Evolutionary conservation across 169 alveolate species (phyloP), one percentile per base, ranked within the genome.

Genomic region (Plasmodium vinckei): DNA sequence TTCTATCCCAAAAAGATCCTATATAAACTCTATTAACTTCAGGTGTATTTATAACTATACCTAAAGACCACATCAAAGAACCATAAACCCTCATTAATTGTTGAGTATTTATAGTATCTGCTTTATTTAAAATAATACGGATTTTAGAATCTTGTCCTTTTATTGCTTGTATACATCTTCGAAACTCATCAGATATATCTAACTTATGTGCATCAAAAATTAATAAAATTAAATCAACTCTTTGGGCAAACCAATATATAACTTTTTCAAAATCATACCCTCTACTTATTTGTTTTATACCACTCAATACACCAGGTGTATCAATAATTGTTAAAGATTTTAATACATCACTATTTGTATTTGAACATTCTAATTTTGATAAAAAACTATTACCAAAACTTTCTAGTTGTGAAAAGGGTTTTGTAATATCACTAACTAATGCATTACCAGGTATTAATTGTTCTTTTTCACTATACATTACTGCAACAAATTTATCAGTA

Each of bases 1-100:
- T 93, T 53, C 92, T 87, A 70, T 94, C 95, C 96, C 95, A 92
- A 70, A 94, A 94, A 4, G 91, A 73, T 39, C 96, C 96, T 5
- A 92, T 92, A 87, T 88, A 94, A 6, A 94, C 95, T 23, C 96
- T 90, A 9, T 94, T 90, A 7, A 94, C 96, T 61, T 94, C 92
- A 33, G 92, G 92, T 4, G 92, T 87, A 46, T 87, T 73, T 65
- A 68, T 72, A 5, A 59, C 96, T 64, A 93, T 93, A 13, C 96
- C 95, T 19, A 94, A 88, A 0, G 94, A 87, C 95, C 96, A 92
- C 95, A 94, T 94, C n/a, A 92, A 87, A 23, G 96, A 95, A 25
- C 97, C 97, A 71, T 93, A 93, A n/a, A 94, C 96, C 9, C 97
- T 92, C 95, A 94, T 88, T 59, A 94, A 94, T 88, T 94, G 97